phyloP scores from a whole-genome alignment of 441 rosid genomes.

The Brassica hybrid region DNA sequence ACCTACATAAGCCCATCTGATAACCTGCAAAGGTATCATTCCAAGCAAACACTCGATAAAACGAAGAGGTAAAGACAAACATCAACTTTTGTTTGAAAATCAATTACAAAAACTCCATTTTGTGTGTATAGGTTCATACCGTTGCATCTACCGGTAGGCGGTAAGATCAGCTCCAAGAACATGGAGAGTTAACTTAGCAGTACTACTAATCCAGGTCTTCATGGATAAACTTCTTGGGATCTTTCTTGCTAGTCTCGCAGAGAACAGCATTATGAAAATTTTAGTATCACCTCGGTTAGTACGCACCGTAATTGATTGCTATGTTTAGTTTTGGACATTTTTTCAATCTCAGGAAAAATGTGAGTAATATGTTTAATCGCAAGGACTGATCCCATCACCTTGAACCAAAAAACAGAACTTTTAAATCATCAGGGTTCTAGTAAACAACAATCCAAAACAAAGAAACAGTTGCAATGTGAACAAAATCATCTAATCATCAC shows the following conservation, averaged over 20 bases:
- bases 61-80: not conserved
- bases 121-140: constrained; percentile 54
- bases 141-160: constrained; percentile 65
- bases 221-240: constrained; percentile 76
- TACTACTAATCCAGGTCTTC: constrained; percentile 89
- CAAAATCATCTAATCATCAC: constrained; percentile 40
- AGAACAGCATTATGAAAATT: constrained; percentile 64
- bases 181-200: constrained; percentile 82
- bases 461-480: constrained; percentile 7
- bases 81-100: not conserved
- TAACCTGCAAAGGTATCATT: constrained; percentile 53
- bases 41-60: constrained; percentile 3
- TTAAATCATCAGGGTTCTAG: not conserved
- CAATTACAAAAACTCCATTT: not conserved
- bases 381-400: constrained; percentile 78
- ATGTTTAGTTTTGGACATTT: constrained; percentile 73
- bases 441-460: constrained; percentile 1
- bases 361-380: constrained; percentile 67
- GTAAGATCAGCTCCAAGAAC: constrained; percentile 90
- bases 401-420: not conserved
- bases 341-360: constrained; percentile 64
- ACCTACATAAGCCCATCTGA: constrained; percentile 96
- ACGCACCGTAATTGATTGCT: constrained; percentile 74
- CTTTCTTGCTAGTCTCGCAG: constrained; percentile 67
- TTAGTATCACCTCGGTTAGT: constrained; percentile 73